These are phyloP conservation scores for Cystofilobasidium ferigula DNA, from an alignment of 768 basidiomycete genomes.

Conservation along the genomic window DNA sequence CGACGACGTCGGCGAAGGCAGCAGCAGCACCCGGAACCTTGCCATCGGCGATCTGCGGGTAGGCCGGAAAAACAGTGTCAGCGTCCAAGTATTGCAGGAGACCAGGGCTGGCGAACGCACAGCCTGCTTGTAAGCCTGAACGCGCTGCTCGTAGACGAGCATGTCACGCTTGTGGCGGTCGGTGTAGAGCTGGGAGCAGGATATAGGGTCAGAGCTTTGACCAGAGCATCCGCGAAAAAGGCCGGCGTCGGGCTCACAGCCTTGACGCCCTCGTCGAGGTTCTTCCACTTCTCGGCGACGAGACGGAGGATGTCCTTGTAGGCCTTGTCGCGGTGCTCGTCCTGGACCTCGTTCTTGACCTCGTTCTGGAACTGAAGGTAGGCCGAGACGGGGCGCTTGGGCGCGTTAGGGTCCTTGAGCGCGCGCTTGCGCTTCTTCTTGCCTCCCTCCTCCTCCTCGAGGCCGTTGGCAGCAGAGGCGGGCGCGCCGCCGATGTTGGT, in stretches of 20 bases:
- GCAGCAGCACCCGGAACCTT: neutral
- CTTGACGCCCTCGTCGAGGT: slow-evolving; percentile 58
- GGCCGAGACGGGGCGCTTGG: slow-evolving; percentile 82
- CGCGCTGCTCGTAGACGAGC: neutral
- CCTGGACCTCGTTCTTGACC: slow-evolving; percentile 61
- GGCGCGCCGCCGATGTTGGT: slow-evolving; percentile 5
- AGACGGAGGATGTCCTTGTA: slow-evolving; percentile 61
- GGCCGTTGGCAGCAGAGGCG: neutral
- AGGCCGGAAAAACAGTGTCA: neutral
- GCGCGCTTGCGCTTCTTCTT: slow-evolving; percentile 53
- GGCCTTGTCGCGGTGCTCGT: slow-evolving; percentile 51
- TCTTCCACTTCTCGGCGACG: slow-evolving; percentile 65
- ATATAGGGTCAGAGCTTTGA: slow-evolving; percentile 25
- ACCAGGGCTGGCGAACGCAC: neutral
- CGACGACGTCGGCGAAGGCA: slow-evolving; percentile 7
- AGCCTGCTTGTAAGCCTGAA: slow-evolving; percentile 47
- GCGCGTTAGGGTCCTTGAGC: slow-evolving; percentile 77
- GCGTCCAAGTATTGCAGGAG: neutral
- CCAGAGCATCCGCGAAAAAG: neutral
- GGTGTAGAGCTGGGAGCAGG: slow-evolving; percentile 21
- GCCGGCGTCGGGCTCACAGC: slow-evolving; percentile 48
- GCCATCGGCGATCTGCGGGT: slow-evolving; percentile 3
- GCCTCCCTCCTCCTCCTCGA: slow-evolving; percentile 27
- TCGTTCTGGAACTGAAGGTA: slow-evolving; percentile 94
- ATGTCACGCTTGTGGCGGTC: slow-evolving; percentile 3